A percentile compares a stretch with the other conserved stretches of the same genome.
phyloP scores from a whole-genome alignment of 164 flowering plant species.

The Piper betle region DNA sequence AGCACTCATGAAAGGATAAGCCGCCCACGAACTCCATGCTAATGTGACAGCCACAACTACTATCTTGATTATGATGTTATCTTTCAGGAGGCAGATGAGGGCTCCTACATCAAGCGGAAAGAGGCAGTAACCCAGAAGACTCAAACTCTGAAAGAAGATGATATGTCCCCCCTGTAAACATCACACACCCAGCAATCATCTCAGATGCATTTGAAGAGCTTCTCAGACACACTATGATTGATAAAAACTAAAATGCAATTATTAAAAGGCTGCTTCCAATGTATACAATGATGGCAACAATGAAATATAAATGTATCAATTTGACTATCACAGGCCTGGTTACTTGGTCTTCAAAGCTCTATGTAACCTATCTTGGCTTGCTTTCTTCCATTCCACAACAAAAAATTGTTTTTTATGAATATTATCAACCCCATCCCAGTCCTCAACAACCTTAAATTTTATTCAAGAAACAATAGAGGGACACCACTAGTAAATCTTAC shows the following conservation, averaged over 20 bases:
- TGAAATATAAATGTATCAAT: no score
- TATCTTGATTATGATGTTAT: slow-evolving; percentile 61
- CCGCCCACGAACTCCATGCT: slow-evolving; percentile 99
- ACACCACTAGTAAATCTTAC: slow-evolving; percentile 19
- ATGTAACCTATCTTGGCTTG: no score
- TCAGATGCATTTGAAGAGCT: neutral
- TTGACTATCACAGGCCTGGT: no score
- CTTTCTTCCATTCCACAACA: no score
- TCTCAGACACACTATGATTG: no score
- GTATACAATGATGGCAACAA: no score
- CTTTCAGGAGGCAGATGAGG: slow-evolving; percentile 70
- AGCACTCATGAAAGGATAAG: slow-evolving; percentile 96
- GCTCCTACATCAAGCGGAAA: slow-evolving; percentile 91
- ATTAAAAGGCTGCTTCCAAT: no score
- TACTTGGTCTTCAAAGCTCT: no score
- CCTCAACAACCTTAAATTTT: neutral
- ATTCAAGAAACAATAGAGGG: neutral
- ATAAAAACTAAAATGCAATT: no score
- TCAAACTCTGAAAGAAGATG: slow-evolving; percentile 91
- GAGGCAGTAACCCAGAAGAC: slow-evolving; percentile 90
- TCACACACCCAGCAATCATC: neutral
- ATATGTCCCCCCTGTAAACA: slow-evolving; percentile 85
- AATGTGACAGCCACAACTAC: slow-evolving; percentile 70
- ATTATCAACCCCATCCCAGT: no score
- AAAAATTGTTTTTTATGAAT: no score